phyloP scores from a whole-genome alignment of 805 yeast genomes.

The Candida vaughaniae region DNA sequence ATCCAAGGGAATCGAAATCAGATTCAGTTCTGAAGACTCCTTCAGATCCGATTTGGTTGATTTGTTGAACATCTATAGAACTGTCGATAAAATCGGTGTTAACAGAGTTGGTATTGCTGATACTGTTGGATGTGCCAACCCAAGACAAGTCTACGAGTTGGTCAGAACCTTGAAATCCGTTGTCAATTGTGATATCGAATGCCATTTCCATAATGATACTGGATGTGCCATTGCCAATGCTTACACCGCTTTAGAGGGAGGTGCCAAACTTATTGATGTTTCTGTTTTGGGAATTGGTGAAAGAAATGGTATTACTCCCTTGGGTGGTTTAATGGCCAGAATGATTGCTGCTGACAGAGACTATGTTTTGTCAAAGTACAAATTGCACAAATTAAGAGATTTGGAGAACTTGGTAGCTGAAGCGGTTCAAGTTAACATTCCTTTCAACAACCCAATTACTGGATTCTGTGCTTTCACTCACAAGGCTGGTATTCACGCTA shows the following conservation, averaged over 20 bases:
- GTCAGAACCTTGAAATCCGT: slow-evolving; percentile 57
- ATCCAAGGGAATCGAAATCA: slow-evolving; percentile 58
- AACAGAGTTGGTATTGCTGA: slow-evolving; percentile 65
- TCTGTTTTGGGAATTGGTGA: slow-evolving; percentile 63
- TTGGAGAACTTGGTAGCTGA: slow-evolving; percentile 60
- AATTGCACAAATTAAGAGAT: slow-evolving; percentile 54
- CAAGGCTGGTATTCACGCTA: slow-evolving; percentile 64
- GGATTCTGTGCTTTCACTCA: slow-evolving; percentile 67
- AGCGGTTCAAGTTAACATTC: slow-evolving; percentile 57
- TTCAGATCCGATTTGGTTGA: slow-evolving; percentile 62
- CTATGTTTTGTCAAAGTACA: slow-evolving; percentile 57
- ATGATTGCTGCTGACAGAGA: slow-evolving; percentile 63
- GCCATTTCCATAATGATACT: slow-evolving; percentile 63
- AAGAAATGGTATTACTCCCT: slow-evolving; percentile 61
- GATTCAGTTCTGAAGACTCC: slow-evolving; percentile 60
- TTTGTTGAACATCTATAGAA: slow-evolving; percentile 55
- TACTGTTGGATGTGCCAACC: slow-evolving; percentile 64
- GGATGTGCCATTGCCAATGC: slow-evolving; percentile 67
- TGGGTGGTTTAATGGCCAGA: slow-evolving; percentile 63
- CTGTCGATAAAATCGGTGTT: slow-evolving; percentile 62
- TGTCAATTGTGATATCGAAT: slow-evolving; percentile 58
- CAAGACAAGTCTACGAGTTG: slow-evolving; percentile 61
- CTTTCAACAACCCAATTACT: slow-evolving; percentile 62
- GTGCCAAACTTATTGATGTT: slow-evolving; percentile 58
- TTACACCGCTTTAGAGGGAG: slow-evolving; percentile 62